Base-by-base conservation (phyloP, 2,329 filamentous ascomycete genomes). In the Plenodomus biglobosus region DNA sequence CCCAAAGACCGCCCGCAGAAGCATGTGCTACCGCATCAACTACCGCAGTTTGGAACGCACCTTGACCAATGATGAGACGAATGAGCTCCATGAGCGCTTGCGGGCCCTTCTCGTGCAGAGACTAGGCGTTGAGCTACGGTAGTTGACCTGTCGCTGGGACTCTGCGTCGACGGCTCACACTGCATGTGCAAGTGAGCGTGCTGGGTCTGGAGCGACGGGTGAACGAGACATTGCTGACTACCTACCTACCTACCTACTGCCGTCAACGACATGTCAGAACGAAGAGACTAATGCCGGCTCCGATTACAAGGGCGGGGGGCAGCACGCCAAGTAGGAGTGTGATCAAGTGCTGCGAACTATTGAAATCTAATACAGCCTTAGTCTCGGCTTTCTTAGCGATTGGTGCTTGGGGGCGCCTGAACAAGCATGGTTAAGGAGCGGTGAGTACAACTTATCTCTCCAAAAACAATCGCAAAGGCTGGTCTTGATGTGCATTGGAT, bases 41-140 rank as follows among this genome's bases (percentile, higher is more conserved):
- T 99, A 99, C 75, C 83, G 94, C 56, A 96, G 91, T 71, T 75
- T 96, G 59, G 92, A 96, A 77, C 82, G 88, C 66, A 99, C 92
- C 1, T 75, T 99, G 70, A 96, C 87, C 8, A 94, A 91, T 61
- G 78, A 82, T 30, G 89, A 96, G 77, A 83, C 85, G 10, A 95
- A 95, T 67, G 72, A 77, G 37, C 73, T 95, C 66, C 92, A 99
- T 70, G 78, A 84, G 41, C 72, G 78, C 57, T 85, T 97, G 38
- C 77, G 80, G 36, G 64, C 75, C 53, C 80, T 82, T 56, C 74
- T 97, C 54, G 85, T 88, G 2, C 75, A 81, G 51, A 83, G 83
- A 59, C 76, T 95, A 49, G 88, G 88, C 0, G 90, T 97, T 17
- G 88, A 95, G 73, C 75, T 95, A 61, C 81, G 90, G 69, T 90